Evolutionary conservation across 441 rosid species (phyloP), one percentile per base, ranked within the genome.

Genomic region (Flueggea neowawraea): DNA sequence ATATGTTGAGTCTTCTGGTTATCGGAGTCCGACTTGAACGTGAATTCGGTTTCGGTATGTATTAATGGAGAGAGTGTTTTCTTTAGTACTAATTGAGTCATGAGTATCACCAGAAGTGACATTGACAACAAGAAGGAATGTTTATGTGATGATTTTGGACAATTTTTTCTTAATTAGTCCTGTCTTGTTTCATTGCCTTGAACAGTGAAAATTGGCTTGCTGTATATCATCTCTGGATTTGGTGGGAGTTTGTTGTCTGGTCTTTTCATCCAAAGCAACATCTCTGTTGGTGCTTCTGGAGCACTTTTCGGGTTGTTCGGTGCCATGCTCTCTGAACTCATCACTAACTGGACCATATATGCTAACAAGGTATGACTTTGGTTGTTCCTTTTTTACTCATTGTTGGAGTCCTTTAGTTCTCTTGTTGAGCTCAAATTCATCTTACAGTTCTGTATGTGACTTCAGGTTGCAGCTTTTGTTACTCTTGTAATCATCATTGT

Each of bases 231-330:
- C 58, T 84, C 98, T 22, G 98, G 98, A 5, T 79, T 91, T 75
- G 96, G 98, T 63, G 96, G 98, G 75, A 91, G 96, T 60, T 74
- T 92, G 77, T 45, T 92, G 64, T 89, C 98, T 16, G 91, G 85
- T 44, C 95, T 92, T 66, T 91, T 91, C 73, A 77, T 91, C 64
- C 90, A 87, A 63, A 67, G 82, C 51, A 79, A 78, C 68, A 75
- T 89, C 64, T 92, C 96, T 0, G 96, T 91, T 41, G 98, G 98
- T 68, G 96, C 98, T 60, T 91, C 98, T 53, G 98, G 98, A 71
- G 95, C 95, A 1, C 85, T 92, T 33, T 89, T 91, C 73, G 98
- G 98, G 57, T 72, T 89, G 55, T 91, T 89, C 14, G 98, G 98
- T 44, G 81, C 81, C 69, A 89, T 91, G 96, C 95, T 91, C 5